Evolutionary conservation across 345 rosid species (phyloP).

Genomic region (Triadica sebifera): DNA sequence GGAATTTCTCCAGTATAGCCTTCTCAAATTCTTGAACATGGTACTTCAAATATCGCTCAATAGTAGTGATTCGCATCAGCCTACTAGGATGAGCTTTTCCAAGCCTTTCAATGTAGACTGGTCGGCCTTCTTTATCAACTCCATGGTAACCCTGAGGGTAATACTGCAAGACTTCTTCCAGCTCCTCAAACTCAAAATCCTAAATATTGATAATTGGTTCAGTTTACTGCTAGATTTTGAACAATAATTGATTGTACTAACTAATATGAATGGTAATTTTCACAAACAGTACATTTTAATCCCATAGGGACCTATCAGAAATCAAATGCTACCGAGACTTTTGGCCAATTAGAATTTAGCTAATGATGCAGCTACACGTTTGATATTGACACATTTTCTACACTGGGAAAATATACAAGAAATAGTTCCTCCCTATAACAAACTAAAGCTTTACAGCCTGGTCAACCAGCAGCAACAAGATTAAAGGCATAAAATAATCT

Average conservation of each 20-base stretch:
- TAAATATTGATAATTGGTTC: constrained; percentile 19
- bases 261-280: not conserved
- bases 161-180: constrained; percentile 83
- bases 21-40: constrained; percentile 97
- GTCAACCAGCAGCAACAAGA: not conserved
- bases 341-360: constrained; percentile 10
- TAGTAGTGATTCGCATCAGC: constrained; percentile 77
- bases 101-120: constrained; percentile 89
- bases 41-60: constrained; percentile 80
- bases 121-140: constrained; percentile 95
- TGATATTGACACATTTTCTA: not conserved
- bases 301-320: not conserved
- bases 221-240: not conserved
- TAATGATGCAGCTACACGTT: constrained; percentile 1
- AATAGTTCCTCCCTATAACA: not conserved
- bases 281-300: not conserved
- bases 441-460: not conserved
- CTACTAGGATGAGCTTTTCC: constrained; percentile 87
- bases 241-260: constrained; percentile 1
- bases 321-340: not conserved
- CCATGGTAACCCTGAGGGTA: constrained; percentile 99
- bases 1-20: constrained; percentile 79
- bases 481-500: constrained; percentile 26
- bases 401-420: not conserved
- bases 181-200: constrained; percentile 92